Conservation (phyloP, 805 yeast genomes). For the Saccharomycopsis sp. region DNA sequence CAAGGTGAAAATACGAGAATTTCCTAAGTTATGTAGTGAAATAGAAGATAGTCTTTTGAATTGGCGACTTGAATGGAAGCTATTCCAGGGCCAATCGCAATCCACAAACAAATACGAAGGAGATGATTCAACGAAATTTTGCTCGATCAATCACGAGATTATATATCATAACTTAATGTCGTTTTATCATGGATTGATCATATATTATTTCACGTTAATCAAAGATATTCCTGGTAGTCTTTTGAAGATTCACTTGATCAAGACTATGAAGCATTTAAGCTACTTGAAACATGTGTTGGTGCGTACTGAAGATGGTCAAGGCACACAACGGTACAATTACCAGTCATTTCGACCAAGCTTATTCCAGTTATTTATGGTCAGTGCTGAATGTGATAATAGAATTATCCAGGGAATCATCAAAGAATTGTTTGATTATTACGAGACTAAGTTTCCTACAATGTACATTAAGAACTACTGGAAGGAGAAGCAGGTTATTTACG, state of each 20-base stretch:
- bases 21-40: constrained; percentile 24
- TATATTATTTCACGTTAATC: constrained; percentile 36
- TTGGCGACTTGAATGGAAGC: constrained; percentile 41
- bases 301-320: background rate
- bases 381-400: constrained; percentile 23
- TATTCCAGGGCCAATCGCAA: constrained; percentile 15
- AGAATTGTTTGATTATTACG: constrained; percentile 22
- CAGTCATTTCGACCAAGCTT: constrained; percentile 26
- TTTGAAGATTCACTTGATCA: constrained; percentile 33
- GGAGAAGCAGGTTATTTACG: constrained; percentile 36
- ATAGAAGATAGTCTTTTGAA: constrained; percentile 25
- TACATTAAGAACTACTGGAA: constrained; percentile 33
- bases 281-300: constrained; percentile 32
- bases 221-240: constrained; percentile 30
- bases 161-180: constrained; percentile 41
- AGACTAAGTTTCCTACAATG: constrained; percentile 23
- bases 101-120: constrained; percentile 14
- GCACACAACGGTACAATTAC: background rate
- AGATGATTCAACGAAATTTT: constrained; percentile 26
- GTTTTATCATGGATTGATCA: constrained; percentile 37
- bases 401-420: constrained; percentile 23
- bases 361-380: constrained; percentile 34
- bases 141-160: constrained; percentile 39
- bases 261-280: constrained; percentile 36
- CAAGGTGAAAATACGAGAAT: constrained; percentile 21